Percentiles rank a stretch among this genome's conserved stretches.
phyloP scores from a whole-genome alignment of 208 protist species.

The Leptomonas pyrrhocoris region DNA sequence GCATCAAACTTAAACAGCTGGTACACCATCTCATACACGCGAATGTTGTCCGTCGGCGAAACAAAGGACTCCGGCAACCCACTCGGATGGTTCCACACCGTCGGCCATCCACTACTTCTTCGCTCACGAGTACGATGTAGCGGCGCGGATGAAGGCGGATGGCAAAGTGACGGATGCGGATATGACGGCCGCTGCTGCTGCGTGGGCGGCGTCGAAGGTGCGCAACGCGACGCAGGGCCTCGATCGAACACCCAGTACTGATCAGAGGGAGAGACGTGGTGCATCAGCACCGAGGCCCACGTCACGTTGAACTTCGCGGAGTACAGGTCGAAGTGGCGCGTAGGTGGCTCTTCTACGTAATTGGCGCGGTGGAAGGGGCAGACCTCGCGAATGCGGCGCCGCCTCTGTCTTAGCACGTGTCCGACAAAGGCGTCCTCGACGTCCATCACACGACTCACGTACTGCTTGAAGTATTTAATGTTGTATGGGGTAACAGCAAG shows the following conservation, averaged over 20 bases:
- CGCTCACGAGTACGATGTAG: too few relatives aligned
- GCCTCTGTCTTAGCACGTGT: background rate
- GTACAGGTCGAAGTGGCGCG: background rate
- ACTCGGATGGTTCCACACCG: background rate
- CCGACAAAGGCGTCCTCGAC: conserved; percentile 11
- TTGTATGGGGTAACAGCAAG: background rate
- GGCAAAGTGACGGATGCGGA: too few relatives aligned
- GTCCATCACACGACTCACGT: background rate
- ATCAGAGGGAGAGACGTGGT: conserved; percentile 10
- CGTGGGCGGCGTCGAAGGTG: too few relatives aligned
- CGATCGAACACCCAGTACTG: conserved; percentile 4
- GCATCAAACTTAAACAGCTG: background rate
- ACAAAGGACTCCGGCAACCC: background rate
- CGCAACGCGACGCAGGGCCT: background rate
- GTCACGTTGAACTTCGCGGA: background rate
- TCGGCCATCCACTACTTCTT: background rate
- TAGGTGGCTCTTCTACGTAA: background rate
- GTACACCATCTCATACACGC: background rate
- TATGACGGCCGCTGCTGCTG: too few relatives aligned
- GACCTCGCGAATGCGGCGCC: background rate
- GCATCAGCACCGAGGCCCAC: conserved; percentile 16
- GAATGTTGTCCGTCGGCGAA: background rate
- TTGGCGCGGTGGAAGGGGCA: background rate
- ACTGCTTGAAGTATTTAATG: background rate
- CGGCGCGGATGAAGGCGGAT: too few relatives aligned